phyloP scores from a whole-genome alignment of 75 land plant species.

The Sequoiadendron giganteum region DNA sequence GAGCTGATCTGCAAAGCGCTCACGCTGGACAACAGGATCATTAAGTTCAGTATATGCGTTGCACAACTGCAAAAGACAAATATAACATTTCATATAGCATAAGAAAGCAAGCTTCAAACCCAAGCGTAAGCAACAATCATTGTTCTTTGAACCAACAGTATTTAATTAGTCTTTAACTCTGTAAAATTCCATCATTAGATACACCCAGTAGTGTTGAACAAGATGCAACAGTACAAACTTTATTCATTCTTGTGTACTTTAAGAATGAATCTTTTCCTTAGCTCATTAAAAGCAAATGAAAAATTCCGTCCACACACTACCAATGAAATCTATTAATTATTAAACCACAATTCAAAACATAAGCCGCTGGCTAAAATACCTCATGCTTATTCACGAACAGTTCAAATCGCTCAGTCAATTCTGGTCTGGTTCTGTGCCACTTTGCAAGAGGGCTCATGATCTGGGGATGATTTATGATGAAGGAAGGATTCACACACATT shows the following conservation, averaged over 20 bases:
- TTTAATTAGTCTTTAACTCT: not conserved
- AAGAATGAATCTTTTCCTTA: not conserved
- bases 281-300: not conserved
- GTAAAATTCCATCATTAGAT: not conserved
- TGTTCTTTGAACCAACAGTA: not conserved
- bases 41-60: slow-evolving; percentile 97
- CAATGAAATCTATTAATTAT: not conserved
- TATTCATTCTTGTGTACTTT: not conserved
- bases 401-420: slow-evolving; percentile 92
- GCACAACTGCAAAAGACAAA: slow-evolving; percentile 55
- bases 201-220: not conserved
- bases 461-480: slow-evolving; percentile 92
- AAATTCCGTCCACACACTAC: not conserved
- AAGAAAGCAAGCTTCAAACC: not conserved
- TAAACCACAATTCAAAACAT: not conserved
- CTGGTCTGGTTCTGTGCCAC: slow-evolving; percentile 80
- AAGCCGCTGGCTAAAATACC: slow-evolving; percentile 29
- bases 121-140: not conserved
- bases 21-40: slow-evolving; percentile 93
- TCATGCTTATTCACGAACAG: slow-evolving; percentile 94
- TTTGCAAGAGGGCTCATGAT: slow-evolving; percentile 98
- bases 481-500: slow-evolving; percentile 86
- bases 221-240: not conserved
- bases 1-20: slow-evolving; percentile 84
- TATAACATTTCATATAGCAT: not conserved